Evolutionary conservation across 306 rosid genomes (phyloP).

Genomic region (Quercus dentata): DNA sequence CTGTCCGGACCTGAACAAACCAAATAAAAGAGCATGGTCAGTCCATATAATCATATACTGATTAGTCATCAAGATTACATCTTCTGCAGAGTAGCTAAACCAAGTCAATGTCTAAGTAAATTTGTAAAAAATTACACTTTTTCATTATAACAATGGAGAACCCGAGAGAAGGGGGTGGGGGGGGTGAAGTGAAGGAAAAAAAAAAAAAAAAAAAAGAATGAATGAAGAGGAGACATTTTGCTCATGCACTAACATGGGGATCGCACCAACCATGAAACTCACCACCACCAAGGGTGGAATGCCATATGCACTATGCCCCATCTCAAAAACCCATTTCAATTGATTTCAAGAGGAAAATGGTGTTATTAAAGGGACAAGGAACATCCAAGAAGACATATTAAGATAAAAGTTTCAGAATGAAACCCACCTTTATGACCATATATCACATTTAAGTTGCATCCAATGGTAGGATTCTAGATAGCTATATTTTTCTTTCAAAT

Average conservation of each 20-base stretch:
- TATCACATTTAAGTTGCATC: too few relatives aligned
- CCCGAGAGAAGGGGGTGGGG: too few relatives aligned
- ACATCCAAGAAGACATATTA: background rate
- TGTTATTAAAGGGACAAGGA: constrained; percentile 28
- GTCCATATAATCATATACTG: background rate
- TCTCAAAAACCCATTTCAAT: too few relatives aligned
- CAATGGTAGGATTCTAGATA: too few relatives aligned
- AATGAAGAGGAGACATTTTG: background rate
- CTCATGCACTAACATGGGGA: background rate
- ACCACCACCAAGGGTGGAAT: background rate
- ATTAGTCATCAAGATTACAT: background rate
- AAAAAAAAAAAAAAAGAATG: too few relatives aligned
- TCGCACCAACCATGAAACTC: background rate
- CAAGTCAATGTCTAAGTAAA: background rate
- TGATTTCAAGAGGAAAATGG: too few relatives aligned
- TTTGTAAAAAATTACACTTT: background rate
- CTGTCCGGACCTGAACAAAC: constrained; percentile 65
- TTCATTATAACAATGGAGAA: background rate
- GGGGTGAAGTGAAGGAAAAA: fast-evolving
- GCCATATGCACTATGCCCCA: constrained; percentile 62
- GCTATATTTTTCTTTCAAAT: too few relatives aligned
- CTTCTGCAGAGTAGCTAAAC: background rate
- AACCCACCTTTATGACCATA: too few relatives aligned
- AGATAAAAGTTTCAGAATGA: too few relatives aligned
- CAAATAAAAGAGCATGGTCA: background rate